Conservation (phyloP, 1,139 yeast genomes). For the Pichia sp. region DNA sequence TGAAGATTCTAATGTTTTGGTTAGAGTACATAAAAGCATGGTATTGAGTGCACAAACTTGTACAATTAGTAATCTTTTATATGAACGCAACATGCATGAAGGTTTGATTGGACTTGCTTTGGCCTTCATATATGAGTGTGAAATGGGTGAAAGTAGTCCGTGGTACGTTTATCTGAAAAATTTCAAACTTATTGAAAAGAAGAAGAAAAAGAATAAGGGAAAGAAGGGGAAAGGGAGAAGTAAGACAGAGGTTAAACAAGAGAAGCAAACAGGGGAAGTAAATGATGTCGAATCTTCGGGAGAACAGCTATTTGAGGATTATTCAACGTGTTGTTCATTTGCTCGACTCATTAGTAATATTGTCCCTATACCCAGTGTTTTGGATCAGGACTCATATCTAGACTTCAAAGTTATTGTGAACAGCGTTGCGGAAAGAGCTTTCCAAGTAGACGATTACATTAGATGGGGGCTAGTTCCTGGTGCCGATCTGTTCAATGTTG, state of each 20-base stretch:
- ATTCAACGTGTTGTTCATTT: conserved; percentile 43
- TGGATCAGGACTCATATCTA: conserved; percentile 29
- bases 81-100: conserved; percentile 45
- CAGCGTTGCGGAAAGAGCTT: conserved; percentile 69
- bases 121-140: conserved; percentile 63
- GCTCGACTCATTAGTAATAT: conserved; percentile 33
- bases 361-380: conserved; percentile 30
- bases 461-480: conserved; percentile 80
- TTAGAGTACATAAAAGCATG: conserved; percentile 43
- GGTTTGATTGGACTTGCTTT: conserved; percentile 65
- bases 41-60: conserved; percentile 54
- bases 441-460: conserved; percentile 68
- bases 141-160: conserved; percentile 51
- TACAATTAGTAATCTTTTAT: conserved; percentile 57
- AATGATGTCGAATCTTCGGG: conserved; percentile 49
- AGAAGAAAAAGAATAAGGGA: conserved; percentile 11
- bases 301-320: conserved; percentile 53
- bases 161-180: conserved; percentile 65
- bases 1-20: conserved; percentile 25
- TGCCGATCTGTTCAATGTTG: conserved; percentile 83
- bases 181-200: conserved; percentile 31
- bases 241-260: conserved; percentile 65
- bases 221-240: conserved; percentile 30
- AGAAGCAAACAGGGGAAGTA: conserved; percentile 40
- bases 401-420: conserved; percentile 47